Evolutionary conservation across 2,329 filamentous ascomycete genomes (phyloP).

Genomic region (Incumbomyces lentus): DNA sequence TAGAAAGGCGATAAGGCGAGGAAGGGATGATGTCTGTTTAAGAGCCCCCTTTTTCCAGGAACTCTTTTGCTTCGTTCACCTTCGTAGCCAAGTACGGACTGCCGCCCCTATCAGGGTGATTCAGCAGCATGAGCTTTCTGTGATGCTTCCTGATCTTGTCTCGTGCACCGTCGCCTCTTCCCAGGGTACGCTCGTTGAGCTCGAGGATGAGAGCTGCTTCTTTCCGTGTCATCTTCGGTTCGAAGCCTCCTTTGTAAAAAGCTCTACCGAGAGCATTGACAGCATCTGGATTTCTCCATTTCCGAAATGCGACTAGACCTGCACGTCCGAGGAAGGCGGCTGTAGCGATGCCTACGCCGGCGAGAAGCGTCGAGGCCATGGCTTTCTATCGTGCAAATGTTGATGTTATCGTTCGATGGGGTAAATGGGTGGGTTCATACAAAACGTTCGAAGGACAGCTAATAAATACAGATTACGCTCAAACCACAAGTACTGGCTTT

Average conservation of each 20-base stretch:
- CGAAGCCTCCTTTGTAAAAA: slow-evolving; percentile 98
- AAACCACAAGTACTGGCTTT: no score
- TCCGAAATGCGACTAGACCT: slow-evolving; percentile 76
- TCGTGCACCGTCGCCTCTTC: slow-evolving; percentile 42
- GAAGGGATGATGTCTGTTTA: slow-evolving; percentile 27
- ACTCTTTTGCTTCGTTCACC: slow-evolving; percentile 96
- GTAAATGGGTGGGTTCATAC: no score
- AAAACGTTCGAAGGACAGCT: no score
- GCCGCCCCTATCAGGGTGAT: slow-evolving; percentile 94
- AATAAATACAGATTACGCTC: no score
- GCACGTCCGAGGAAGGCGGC: slow-evolving; percentile 78
- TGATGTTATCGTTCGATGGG: no score
- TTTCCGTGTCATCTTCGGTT: slow-evolving; percentile 82
- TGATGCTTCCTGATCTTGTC: slow-evolving; percentile 94
- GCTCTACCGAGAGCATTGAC: slow-evolving; percentile 74
- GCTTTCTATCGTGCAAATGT: no score
- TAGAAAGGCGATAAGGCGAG: slow-evolving; percentile 20
- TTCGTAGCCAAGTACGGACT: slow-evolving; percentile 96
- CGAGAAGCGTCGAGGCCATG: slow-evolving; percentile 35
- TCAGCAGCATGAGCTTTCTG: slow-evolving; percentile 88
- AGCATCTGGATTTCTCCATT: slow-evolving; percentile 56
- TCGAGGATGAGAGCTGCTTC: slow-evolving; percentile 87
- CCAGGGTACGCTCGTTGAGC: slow-evolving; percentile 78
- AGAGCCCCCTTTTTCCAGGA: slow-evolving; percentile 55
- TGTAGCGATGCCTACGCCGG: slow-evolving; percentile 37